phyloP scores from a whole-genome alignment of 495 filamentous ascomycete species.

The Echria macrotheca region DNA sequence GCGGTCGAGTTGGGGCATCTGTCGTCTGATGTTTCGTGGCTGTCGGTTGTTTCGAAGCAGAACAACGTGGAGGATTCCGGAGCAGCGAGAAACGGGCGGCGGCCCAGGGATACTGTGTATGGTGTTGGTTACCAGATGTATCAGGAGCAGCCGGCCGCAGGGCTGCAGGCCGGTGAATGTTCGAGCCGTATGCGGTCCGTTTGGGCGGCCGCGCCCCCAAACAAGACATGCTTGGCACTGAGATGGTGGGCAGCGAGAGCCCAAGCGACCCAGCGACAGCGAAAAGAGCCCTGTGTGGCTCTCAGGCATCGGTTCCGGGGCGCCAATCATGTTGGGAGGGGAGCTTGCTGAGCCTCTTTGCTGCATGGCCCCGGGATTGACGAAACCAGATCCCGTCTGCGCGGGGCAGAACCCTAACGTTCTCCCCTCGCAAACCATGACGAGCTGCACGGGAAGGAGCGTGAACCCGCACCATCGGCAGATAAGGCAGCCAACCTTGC shows the following conservation, averaged over 20 bases:
- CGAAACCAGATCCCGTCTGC: too few relatives aligned
- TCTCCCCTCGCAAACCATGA: too few relatives aligned
- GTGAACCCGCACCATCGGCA: too few relatives aligned
- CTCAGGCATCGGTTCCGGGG: not conserved
- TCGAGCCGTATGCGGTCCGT: not conserved
- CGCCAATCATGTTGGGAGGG: not conserved
- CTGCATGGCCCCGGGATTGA: too few relatives aligned
- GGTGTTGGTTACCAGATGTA: slow-evolving; percentile 9
- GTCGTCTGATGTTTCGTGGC: not conserved
- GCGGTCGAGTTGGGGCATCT: not conserved
- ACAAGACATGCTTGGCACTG: slow-evolving; percentile 16
- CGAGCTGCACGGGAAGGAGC: too few relatives aligned
- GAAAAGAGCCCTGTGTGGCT: slow-evolving; percentile 7
- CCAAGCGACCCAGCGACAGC: not conserved
- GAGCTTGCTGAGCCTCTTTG: not conserved
- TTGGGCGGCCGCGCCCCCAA: slow-evolving; percentile 14
- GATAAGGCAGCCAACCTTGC: too few relatives aligned
- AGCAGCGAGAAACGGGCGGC: not conserved
- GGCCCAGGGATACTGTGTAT: not conserved
- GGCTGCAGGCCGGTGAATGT: slow-evolving; percentile 10
- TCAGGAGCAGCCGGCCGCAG: slow-evolving; percentile 14
- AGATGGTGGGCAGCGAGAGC: not conserved
- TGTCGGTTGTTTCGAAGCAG: not conserved
- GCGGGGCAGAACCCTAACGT: too few relatives aligned
- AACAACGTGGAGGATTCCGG: not conserved